Evolutionary conservation across 192 early-diverging fungal species (phyloP).

Genomic region (Jimgerdemannia flammicorona): DNA sequence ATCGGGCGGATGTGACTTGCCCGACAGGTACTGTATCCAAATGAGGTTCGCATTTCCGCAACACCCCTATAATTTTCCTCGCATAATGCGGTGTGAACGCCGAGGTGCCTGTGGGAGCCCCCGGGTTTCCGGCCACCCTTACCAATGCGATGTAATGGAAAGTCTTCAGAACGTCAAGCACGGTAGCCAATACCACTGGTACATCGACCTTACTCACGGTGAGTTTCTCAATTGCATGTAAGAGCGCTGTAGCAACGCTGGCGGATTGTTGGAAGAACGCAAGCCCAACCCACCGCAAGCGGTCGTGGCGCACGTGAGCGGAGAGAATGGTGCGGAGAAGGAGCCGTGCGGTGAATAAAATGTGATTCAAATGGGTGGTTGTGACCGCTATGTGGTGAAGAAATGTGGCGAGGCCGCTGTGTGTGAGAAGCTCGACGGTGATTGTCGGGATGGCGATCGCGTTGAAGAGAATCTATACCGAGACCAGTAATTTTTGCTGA

Average conservation of each 20-base stretch:
- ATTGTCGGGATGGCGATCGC: slow-evolving; percentile 49
- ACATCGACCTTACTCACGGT: neutral
- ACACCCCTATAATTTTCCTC: neutral
- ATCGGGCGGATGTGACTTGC: neutral
- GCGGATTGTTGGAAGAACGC: neutral
- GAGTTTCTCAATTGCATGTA: neutral
- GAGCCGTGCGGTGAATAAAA: neutral
- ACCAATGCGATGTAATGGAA: neutral
- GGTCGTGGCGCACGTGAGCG: neutral
- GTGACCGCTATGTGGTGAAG: slow-evolving; percentile 25
- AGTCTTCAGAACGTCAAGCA: neutral
- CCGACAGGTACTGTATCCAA: neutral
- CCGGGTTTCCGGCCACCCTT: neutral
- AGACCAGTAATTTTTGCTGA: too few relatives aligned
- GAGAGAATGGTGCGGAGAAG: neutral
- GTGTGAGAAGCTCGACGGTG: slow-evolving; percentile 53
- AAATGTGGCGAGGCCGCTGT: slow-evolving; percentile 56
- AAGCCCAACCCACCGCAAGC: neutral
- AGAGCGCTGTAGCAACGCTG: neutral
- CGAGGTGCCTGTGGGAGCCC: neutral
- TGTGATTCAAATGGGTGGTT: neutral
- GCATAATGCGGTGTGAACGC: neutral
- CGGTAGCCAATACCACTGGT: neutral
- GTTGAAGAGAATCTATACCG: slow-evolving; percentile 47
- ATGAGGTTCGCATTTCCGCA: neutral